A percentile compares a stretch with the other conserved stretches of the same genome.
Conservation (phyloP, 441 rosid genomes). For the Biscutella laevigata region DNA sequence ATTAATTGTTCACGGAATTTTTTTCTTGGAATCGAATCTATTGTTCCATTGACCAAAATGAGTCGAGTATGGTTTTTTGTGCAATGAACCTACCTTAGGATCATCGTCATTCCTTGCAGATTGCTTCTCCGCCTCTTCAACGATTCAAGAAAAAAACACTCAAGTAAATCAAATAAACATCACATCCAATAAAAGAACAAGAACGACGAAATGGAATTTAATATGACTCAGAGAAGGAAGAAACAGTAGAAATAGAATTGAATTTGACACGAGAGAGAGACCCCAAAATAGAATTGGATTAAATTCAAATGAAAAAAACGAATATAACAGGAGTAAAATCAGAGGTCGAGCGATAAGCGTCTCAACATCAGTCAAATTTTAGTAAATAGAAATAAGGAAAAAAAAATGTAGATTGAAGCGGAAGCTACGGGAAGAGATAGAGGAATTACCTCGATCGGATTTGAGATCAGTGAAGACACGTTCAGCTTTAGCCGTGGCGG, state of each 20-base stretch:
- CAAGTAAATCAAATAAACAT: constrained; percentile 18
- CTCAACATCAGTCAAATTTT: constrained; percentile 28
- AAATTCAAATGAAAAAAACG: neutral
- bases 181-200: neutral
- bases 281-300: constrained; percentile 17
- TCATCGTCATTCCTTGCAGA: constrained; percentile 33
- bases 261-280: constrained; percentile 15
- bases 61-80: neutral
- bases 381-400: constrained; percentile 21
- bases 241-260: constrained; percentile 12
- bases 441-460: constrained; percentile 59
- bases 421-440: constrained; percentile 16
- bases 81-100: constrained; percentile 38
- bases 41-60: neutral
- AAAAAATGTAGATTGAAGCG: constrained; percentile 8
- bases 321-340: constrained; percentile 6
- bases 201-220: neutral
- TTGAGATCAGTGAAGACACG: constrained; percentile 86
- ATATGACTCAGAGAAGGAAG: neutral
- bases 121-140: constrained; percentile 49
- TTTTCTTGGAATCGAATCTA: neutral
- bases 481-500: constrained; percentile 97
- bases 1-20: neutral
- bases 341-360: constrained; percentile 20
- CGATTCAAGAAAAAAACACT: constrained; percentile 11